phyloP scores from a whole-genome alignment of 805 yeast species.

The Isabelozyma heimii region DNA sequence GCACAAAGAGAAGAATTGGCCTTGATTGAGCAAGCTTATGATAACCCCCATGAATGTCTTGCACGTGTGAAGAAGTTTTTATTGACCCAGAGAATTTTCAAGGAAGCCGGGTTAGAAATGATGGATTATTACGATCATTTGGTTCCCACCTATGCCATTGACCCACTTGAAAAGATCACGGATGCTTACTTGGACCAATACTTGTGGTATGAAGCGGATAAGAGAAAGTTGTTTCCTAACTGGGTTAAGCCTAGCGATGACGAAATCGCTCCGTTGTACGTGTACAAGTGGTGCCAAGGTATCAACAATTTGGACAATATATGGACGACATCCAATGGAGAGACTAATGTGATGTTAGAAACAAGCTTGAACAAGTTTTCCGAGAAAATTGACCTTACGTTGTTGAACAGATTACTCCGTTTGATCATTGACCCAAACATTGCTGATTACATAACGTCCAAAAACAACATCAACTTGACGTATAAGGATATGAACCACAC shows the following conservation, averaged over 20 bases:
- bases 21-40: slow-evolving; percentile 92
- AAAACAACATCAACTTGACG: slow-evolving; percentile 75
- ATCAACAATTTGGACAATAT: slow-evolving; percentile 73
- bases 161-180: slow-evolving; percentile 90
- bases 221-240: slow-evolving; percentile 82
- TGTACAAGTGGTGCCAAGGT: slow-evolving; percentile 93
- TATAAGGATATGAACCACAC: slow-evolving; percentile 95
- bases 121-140: slow-evolving; percentile 85
- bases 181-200: slow-evolving; percentile 96
- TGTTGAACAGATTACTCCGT: slow-evolving; percentile 76
- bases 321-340: slow-evolving; percentile 77
- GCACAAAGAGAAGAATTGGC: slow-evolving; percentile 91
- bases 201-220: slow-evolving; percentile 92
- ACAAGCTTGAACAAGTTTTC: slow-evolving; percentile 66
- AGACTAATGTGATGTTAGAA: slow-evolving; percentile 81
- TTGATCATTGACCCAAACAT: slow-evolving; percentile 83
- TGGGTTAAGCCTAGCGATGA: slow-evolving; percentile 96
- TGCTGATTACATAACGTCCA: slow-evolving; percentile 93
- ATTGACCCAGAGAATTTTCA: slow-evolving; percentile 86
- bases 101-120: slow-evolving; percentile 84
- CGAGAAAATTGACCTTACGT: slow-evolving; percentile 85
- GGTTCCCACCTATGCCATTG: slow-evolving; percentile 82
- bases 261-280: slow-evolving; percentile 88
- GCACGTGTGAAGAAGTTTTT: slow-evolving; percentile 79
- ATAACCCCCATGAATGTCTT: slow-evolving; percentile 91